Evolutionary conservation across 495 filamentous ascomycete species (phyloP).

Genomic region (Recurvomyces mirabilis): DNA sequence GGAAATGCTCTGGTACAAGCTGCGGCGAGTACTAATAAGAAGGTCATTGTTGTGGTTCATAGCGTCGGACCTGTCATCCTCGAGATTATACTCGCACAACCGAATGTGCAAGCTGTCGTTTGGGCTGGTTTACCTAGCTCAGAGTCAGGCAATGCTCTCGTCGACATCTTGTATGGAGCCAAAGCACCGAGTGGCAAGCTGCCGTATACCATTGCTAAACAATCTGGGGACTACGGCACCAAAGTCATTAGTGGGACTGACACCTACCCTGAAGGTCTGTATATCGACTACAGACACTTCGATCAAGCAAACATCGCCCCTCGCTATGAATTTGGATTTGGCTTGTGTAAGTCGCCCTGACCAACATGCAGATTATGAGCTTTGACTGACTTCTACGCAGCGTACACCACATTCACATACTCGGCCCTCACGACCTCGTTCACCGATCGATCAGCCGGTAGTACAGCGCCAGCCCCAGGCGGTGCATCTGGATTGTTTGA

Average conservation of each 20-base stretch:
- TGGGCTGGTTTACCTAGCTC: slow-evolving; percentile 83
- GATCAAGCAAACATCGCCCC: slow-evolving; percentile 60
- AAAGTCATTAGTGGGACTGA: slow-evolving; percentile 64
- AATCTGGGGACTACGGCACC: slow-evolving; percentile 69
- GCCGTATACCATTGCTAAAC: slow-evolving; percentile 83
- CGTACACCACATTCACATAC: too few species aligned
- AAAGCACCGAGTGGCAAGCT: slow-evolving; percentile 78
- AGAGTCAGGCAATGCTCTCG: slow-evolving; percentile 77
- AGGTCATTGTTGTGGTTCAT: slow-evolving; percentile 84
- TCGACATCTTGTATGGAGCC: slow-evolving; percentile 74
- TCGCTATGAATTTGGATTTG: slow-evolving; percentile 68
- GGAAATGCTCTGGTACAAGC: slow-evolving; percentile 61
- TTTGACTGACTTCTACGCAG: too few species aligned
- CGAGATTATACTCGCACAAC: slow-evolving; percentile 71
- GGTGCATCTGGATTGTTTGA: too few species aligned
- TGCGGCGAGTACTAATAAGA: slow-evolving; percentile 44
- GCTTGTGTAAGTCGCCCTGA: too few species aligned
- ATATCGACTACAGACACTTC: slow-evolving; percentile 86
- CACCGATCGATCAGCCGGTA: too few species aligned
- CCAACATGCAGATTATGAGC: too few species aligned
- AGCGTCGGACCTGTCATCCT: slow-evolving; percentile 78
- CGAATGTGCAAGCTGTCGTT: slow-evolving; percentile 68
- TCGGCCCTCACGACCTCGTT: too few species aligned
- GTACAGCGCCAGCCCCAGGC: too few species aligned
- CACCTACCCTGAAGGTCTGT: slow-evolving; percentile 70